Percentiles rank a stretch among this genome's conserved stretches.
These are phyloP conservation scores for Lipomyces spencermartinsiae DNA, from an alignment of 805 yeast genomes.

Conservation along the genomic window DNA sequence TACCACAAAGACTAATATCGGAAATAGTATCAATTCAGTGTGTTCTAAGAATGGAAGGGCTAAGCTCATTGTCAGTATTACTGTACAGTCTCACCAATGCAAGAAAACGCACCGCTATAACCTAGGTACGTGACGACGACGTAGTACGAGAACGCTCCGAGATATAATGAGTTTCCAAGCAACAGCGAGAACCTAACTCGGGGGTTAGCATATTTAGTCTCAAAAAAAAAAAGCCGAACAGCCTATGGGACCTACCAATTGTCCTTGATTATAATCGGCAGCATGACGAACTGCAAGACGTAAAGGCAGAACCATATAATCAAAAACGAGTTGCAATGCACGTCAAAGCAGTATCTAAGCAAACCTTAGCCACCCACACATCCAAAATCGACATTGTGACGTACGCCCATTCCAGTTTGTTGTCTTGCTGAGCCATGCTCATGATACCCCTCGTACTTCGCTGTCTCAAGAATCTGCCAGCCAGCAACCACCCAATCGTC, in stretches of 20 bases:
- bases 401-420: slow-evolving; percentile 80
- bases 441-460: slow-evolving; percentile 43
- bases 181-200: slow-evolving; percentile 57
- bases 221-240: background rate
- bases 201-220: background rate
- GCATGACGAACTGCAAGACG: slow-evolving; percentile 71
- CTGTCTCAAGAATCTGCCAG: slow-evolving; percentile 66
- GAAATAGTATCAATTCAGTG: slow-evolving; percentile 66
- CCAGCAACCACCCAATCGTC: slow-evolving; percentile 73
- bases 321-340: slow-evolving; percentile 89
- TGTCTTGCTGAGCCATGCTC: slow-evolving; percentile 47
- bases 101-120: slow-evolving; percentile 59
- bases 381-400: slow-evolving; percentile 9
- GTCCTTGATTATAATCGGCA: slow-evolving; percentile 72
- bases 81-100: background rate
- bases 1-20: slow-evolving; percentile 63
- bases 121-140: slow-evolving; percentile 85
- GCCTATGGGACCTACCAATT: slow-evolving; percentile 51
- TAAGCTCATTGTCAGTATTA: slow-evolving; percentile 2
- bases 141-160: slow-evolving; percentile 76
- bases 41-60: slow-evolving; percentile 66
- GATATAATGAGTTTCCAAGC: slow-evolving; percentile 79
- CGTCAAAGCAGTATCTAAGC: slow-evolving; percentile 73
- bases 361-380: slow-evolving; percentile 1
- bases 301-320: slow-evolving; percentile 79